Evolutionary conservation across 306 rosid species (phyloP).

Genomic region (Trichosanthes truncata): DNA sequence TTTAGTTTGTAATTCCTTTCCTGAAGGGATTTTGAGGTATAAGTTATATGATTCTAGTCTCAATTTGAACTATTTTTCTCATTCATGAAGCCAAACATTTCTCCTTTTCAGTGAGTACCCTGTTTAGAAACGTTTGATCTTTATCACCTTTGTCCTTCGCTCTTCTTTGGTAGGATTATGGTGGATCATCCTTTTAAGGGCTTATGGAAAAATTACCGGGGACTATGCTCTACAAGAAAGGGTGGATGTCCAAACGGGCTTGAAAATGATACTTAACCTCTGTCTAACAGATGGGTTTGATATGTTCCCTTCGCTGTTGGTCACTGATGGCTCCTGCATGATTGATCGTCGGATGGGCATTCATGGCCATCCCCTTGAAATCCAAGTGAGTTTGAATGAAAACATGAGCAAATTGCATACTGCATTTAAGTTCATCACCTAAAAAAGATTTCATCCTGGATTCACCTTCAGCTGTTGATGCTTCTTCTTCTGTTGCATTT

Average conservation of each 20-base stretch:
- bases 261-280: slow-evolving; percentile 79
- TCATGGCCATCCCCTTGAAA: slow-evolving; percentile 98
- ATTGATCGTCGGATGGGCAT: slow-evolving; percentile 97
- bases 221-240: slow-evolving; percentile 77
- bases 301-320: slow-evolving; percentile 90
- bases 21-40: background rate
- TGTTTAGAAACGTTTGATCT: background rate
- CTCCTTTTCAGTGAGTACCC: background rate
- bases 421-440: background rate
- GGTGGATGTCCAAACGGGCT: slow-evolving; percentile 88
- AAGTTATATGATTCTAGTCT: background rate
- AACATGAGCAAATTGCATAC: background rate
- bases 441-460: background rate
- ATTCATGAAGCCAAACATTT: background rate
- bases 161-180: slow-evolving; percentile 55
- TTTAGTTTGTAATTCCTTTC: background rate
- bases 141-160: background rate
- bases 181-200: slow-evolving; percentile 91
- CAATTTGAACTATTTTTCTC: background rate
- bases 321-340: slow-evolving; percentile 99
- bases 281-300: slow-evolving; percentile 89
- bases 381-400: slow-evolving; percentile 54
- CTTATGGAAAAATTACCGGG: slow-evolving; percentile 85
- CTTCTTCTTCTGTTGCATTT: background rate
- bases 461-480: background rate